Base-by-base conservation (phyloP, 2,329 filamentous ascomycete genomes). In the Arachnomyces sp. region DNA sequence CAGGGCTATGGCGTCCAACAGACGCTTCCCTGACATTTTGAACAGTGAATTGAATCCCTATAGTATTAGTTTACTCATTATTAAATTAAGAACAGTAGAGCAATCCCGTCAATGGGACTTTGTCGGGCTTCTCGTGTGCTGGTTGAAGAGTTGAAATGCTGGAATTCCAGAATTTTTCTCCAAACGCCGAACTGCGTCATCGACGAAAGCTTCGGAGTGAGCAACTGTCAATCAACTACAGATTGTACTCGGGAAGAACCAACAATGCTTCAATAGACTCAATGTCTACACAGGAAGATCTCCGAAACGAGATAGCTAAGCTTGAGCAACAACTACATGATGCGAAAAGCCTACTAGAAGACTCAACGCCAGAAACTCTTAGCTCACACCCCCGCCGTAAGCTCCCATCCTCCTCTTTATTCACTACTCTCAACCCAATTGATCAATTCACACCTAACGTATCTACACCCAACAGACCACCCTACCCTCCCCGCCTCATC, bases 1-100 rank as follows among this genome's bases (percentile, higher is more conserved):
- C 48, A 89, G 70, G 45, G 80, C 76, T 50, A 80, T 77, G 52
- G 83, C 68, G 66, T 89, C 84, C 57, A 88, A 56, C 72, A 77
- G 65, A 76, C 81, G 65, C 74, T 76, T 72, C 42, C 72, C 72
- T 40, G 71, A 67, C 73, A 76, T 76, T 30, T 34, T 56, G 37
- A 34, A 18, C 17, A 11, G 12, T 14, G 5, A 14, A 18, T 32
- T 14, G 12, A 7, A 14, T 12, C 31, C 31, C n/a, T 13, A 16
- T 38, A 16, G 4, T 28, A 32, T 13, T 28, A 36, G 12, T 13
- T 13, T 34, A 12, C 11, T 18, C 32, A 28, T 28, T 28, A 30
- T 37, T 17, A 13, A 17, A 28, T 18, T 32, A 29, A 28, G 11
- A 13, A 15, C 18, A 4, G 7, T 7, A 29, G 31, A n/a, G 31